Base-by-base conservation (phyloP, 805 yeast species). In the Teunomyces tritomae region DNA sequence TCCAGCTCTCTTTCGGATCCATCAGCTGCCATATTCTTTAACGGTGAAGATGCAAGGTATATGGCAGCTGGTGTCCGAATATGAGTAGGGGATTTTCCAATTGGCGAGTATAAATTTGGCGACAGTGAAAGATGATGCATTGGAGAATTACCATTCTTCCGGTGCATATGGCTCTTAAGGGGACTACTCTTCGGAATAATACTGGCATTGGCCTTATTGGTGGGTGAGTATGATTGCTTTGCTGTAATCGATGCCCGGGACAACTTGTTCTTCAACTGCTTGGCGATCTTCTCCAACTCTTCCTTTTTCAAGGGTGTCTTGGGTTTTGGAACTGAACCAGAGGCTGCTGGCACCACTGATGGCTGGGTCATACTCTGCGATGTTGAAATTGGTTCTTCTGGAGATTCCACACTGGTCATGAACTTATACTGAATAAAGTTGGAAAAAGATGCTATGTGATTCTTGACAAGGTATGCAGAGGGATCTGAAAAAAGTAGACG, bases 221-320 rank as follows among this genome's bases (percentile, higher is more conserved):
- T 47, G 11, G 63, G 55, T 24, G 58, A 50, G 39, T 52, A 54
- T 57, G 58, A 62, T 50, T 61, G 74, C 50, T 70, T 73, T 29
- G 78, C 78, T 11, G 78, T 63, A 30, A 71, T 68, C n/a, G 76
- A 68, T 9, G 78, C 78, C 52, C 63, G 65, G 28, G 74, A 67
- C 26, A 73, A 60, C 53, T 71, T 71, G 48, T 61, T 64, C 56
- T 72, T 73, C 51, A 73, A 62, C 56, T 71, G 71, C 45, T 64
- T 63, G 49, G 78, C 78, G 26, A 73, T 73, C 45, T 69, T 65
- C 55, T 73, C 78, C 49, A 73, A 58, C 49, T 73, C 78, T 48
- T 71, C 78, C 54, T 73, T 73, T 49, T 65, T 65, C 55, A 73
- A 61, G 17, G 74, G 67, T 5, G 75, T 65, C 50, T 70, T 70